phyloP scores from a whole-genome alignment of 495 filamentous ascomycete species.

The Xylaria scruposa region DNA sequence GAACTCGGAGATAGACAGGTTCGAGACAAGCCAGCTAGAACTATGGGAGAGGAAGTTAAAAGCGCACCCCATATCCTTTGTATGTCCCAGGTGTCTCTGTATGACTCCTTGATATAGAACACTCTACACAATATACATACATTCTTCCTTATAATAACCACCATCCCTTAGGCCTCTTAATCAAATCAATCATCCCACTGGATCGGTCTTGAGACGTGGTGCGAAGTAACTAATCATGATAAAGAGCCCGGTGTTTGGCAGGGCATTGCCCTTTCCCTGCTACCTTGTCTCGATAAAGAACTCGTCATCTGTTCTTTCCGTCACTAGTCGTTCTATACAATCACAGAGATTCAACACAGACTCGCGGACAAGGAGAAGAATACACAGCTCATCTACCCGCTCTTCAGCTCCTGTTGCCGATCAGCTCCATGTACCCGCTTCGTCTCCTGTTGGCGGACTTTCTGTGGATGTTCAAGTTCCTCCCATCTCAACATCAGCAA shows the following conservation, averaged over 20 bases:
- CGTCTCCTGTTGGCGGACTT: slow-evolving; percentile 29
- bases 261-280: slow-evolving; percentile 33
- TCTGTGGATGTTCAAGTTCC: slow-evolving; percentile 28
- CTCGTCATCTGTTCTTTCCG: slow-evolving; percentile 34
- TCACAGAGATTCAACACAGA: slow-evolving; percentile 24
- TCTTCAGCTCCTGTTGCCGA: slow-evolving; percentile 38
- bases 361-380: slow-evolving; percentile 32
- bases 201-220: background rate
- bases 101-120: background rate
- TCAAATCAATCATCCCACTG: too few species aligned
- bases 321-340: slow-evolving; percentile 29
- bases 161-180: too few species aligned
- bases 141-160: background rate
- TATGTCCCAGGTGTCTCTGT: background rate
- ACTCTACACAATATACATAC: background rate
- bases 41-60: slow-evolving; percentile 21
- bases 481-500: slow-evolving; percentile 20
- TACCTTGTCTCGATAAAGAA: slow-evolving; percentile 31
- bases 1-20: slow-evolving; percentile 43
- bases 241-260: slow-evolving; percentile 32
- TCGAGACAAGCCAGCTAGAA: slow-evolving; percentile 16
- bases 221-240: slow-evolving; percentile 35
- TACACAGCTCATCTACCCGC: slow-evolving; percentile 52
- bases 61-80: slow-evolving; percentile 3
- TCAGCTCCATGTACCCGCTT: slow-evolving; percentile 23